phyloP scores from a whole-genome alignment of 345 rosid genomes.

The Syzygium aromaticum region DNA sequence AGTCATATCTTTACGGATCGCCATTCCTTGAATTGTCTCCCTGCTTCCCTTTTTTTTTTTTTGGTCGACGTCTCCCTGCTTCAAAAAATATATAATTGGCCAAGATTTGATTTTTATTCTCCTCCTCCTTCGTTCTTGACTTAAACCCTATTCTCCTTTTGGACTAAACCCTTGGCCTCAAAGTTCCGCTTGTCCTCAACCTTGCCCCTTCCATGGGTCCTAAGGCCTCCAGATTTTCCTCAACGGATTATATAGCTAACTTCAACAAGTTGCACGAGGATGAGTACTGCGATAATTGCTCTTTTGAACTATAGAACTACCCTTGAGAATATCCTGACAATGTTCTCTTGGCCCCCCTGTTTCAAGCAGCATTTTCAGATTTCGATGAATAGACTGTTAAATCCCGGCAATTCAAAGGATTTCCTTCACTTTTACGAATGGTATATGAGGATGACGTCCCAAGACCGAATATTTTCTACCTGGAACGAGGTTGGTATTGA shows the following conservation, averaged over 20 bases:
- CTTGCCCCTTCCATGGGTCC: not conserved
- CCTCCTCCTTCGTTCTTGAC: not conserved
- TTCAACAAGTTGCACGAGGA: not conserved
- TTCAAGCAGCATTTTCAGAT: not conserved
- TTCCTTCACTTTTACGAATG: not conserved
- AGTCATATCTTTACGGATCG: too few species aligned
- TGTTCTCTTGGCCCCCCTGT: not conserved
- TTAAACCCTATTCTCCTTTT: not conserved
- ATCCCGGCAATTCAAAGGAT: not conserved
- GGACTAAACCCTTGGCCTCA: not conserved
- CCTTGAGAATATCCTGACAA: not conserved
- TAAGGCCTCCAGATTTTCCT: not conserved
- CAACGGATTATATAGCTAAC: not conserved
- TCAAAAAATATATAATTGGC: too few species aligned
- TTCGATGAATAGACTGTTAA: not conserved
- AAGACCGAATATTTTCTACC: not conserved
- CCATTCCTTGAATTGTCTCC: too few species aligned
- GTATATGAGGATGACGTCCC: not conserved
- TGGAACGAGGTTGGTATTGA: not conserved
- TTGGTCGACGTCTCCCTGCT: too few species aligned
- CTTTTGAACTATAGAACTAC: not conserved
- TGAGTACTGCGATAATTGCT: not conserved
- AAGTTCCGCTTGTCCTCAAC: not conserved
- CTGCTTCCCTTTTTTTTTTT: too few species aligned
- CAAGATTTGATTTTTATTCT: too few species aligned